phyloP scores from a whole-genome alignment of 129 eudicot species.

The Flaveria trinervia region DNA sequence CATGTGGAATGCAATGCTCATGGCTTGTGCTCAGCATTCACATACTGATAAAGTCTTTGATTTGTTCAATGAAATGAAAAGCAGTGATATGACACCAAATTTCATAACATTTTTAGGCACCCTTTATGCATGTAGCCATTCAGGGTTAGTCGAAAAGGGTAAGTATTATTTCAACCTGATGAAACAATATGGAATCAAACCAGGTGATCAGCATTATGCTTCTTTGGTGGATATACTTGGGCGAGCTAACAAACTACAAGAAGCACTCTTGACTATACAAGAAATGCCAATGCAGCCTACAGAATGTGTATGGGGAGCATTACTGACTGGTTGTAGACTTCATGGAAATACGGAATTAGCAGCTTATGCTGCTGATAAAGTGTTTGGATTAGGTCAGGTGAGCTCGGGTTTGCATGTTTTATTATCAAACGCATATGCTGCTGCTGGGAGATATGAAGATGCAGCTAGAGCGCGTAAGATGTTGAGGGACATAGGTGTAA shows the following conservation, averaged over 20 bases:
- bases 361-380: conserved; percentile 78
- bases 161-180: conserved; percentile 62
- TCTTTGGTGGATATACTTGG: conserved; percentile 80
- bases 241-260: conserved; percentile 79
- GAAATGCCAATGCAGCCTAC: conserved; percentile 82
- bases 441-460: conserved; percentile 81
- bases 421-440: conserved; percentile 71
- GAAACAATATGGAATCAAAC: conserved; percentile 67
- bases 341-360: conserved; percentile 76
- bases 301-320: conserved; percentile 89
- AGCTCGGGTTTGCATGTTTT: conserved; percentile 70
- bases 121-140: conserved; percentile 88
- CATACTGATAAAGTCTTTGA: conserved; percentile 59
- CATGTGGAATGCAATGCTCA: conserved; percentile 85
- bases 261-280: conserved; percentile 55
- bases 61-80: conserved; percentile 55
- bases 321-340: conserved; percentile 80
- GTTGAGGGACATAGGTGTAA: conserved; percentile 79
- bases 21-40: conserved; percentile 86
- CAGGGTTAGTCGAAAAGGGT: conserved; percentile 78
- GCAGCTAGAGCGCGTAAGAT: conserved; percentile 77
- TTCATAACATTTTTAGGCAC: conserved; percentile 74
- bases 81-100: conserved; percentile 59
- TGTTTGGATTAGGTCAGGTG: conserved; percentile 64
- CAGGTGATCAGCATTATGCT: conserved; percentile 77